These are phyloP conservation scores for Penicillium sclerotigenum DNA, from an alignment of 2,329 filamentous ascomycete species.

Conservation along the genomic window DNA sequence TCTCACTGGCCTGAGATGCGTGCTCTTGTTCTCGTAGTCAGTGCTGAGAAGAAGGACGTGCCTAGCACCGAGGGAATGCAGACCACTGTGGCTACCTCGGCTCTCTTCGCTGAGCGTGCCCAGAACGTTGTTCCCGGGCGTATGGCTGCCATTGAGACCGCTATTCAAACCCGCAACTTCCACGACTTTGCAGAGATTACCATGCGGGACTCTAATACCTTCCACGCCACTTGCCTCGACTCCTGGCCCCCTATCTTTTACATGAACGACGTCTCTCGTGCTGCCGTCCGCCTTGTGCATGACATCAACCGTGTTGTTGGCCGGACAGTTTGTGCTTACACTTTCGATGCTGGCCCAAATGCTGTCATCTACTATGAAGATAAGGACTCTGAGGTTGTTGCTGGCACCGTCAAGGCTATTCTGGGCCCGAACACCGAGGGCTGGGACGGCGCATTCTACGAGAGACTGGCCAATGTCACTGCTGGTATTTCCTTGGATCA, in stretches of 20 bases:
- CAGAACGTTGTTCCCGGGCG: constrained; percentile 72
- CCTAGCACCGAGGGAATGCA: constrained; percentile 95
- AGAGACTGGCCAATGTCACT: constrained; percentile 51
- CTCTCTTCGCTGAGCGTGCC: constrained; percentile 77
- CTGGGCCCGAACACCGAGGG: constrained; percentile 61
- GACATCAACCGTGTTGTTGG: constrained; percentile 78
- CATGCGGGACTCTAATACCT: constrained; percentile 95
- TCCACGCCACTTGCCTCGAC: constrained; percentile 92
- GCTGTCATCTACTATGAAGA: constrained; percentile 94
- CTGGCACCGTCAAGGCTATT: constrained; percentile 72
- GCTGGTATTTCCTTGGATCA: constrained; percentile 60
- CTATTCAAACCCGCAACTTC: constrained; percentile 77
- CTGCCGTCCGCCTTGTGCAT: constrained; percentile 85
- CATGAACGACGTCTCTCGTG: constrained; percentile 88
- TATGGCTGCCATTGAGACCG: constrained; percentile 82
- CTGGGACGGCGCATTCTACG: constrained; percentile 57
- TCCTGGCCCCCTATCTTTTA: constrained; percentile 98
- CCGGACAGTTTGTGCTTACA: constrained; percentile 83
- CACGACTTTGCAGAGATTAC: constrained; percentile 81
- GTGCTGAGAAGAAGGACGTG: constrained; percentile 92
- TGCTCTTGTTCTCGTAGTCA: constrained; percentile 85
- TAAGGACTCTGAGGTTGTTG: constrained; percentile 68
- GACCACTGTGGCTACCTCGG: constrained; percentile 85
- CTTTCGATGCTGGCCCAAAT: constrained; percentile 95
- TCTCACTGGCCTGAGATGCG: constrained; percentile 95